These are phyloP conservation scores for Entomortierella chlamydospora DNA, from an alignment of 192 early-diverging fungal genomes.

Conservation along the genomic window DNA sequence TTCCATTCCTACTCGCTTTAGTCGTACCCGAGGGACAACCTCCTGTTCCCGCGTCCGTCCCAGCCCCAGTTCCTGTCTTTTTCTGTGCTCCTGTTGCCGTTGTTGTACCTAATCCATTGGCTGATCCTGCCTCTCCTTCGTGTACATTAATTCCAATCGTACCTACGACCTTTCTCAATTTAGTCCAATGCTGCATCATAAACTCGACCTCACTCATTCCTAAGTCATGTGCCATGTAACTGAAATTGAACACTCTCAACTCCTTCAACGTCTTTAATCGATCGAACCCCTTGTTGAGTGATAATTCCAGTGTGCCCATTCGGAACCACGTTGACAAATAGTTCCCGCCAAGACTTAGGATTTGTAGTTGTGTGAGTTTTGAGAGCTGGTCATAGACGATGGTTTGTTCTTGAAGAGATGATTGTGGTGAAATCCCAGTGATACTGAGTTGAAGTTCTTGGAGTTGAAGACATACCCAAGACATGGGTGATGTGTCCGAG, in stretches of 20 bases:
- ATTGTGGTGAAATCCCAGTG: background rate
- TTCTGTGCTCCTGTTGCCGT: too few species aligned
- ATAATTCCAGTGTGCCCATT: constrained; percentile 10
- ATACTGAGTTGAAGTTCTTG: constrained; percentile 26
- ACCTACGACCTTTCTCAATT: constrained; percentile 17
- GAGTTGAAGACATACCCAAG: constrained; percentile 18
- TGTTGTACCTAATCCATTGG: too few species aligned
- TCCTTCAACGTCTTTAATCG: constrained; percentile 5
- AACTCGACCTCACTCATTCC: constrained; percentile 28
- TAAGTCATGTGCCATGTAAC: constrained; percentile 23
- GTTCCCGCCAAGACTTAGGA: constrained; percentile 20
- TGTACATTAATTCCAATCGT: constrained; percentile 3
- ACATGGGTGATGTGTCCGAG: background rate
- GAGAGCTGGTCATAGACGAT: constrained; percentile 19
- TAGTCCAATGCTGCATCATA: constrained; percentile 33
- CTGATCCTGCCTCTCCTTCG: background rate
- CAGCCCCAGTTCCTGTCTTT: background rate
- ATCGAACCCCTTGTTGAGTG: constrained; percentile 9
- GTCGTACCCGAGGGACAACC: background rate
- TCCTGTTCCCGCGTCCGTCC: background rate
- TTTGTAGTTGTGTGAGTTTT: constrained; percentile 4
- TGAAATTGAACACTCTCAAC: constrained; percentile 24
- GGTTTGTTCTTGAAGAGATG: constrained; percentile 1
- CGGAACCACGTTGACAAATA: constrained; percentile 24
- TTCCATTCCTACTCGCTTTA: background rate